Percentiles rank a stretch among this genome's conserved stretches.
Conservation (phyloP, 768 basidiomycete genomes). For the Pleurotus tuber-regium region DNA sequence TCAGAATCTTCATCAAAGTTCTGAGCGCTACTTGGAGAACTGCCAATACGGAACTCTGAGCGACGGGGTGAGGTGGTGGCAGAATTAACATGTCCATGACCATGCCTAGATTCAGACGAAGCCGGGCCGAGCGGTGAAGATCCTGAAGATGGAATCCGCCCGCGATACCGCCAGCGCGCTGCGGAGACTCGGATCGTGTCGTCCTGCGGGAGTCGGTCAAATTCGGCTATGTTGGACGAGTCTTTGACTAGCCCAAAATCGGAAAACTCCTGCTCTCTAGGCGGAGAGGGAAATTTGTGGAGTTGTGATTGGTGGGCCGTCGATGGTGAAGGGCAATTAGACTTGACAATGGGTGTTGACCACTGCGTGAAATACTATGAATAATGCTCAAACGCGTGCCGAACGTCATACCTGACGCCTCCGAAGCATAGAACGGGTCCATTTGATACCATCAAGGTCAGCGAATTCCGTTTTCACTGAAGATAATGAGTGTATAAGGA, state of each 20-base stretch:
- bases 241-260: not conserved
- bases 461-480: slow-evolving; percentile 9
- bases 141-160: not conserved
- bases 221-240: not conserved
- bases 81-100: not conserved
- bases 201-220: not conserved
- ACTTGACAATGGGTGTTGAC: not conserved
- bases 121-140: not conserved
- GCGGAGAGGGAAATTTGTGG: not conserved
- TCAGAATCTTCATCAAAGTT: no score
- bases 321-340: not conserved
- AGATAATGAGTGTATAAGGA: not conserved
- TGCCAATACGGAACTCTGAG: no score
- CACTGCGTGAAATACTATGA: not conserved
- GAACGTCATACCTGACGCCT: slow-evolving; percentile 4
- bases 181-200: slow-evolving; percentile 2
- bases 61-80: not conserved
- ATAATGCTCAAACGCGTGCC: no score
- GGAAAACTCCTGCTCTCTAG: not conserved
- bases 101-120: not conserved
- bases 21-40: no score
- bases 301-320: not conserved
- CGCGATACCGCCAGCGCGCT: slow-evolving; percentile 4
- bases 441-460: slow-evolving; percentile 8
- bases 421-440: slow-evolving; percentile 2